Evolutionary conservation across 2,329 filamentous ascomycete genomes (phyloP), one percentile per base, ranked within the genome.

Genomic region (Exophiala oligosperma): DNA sequence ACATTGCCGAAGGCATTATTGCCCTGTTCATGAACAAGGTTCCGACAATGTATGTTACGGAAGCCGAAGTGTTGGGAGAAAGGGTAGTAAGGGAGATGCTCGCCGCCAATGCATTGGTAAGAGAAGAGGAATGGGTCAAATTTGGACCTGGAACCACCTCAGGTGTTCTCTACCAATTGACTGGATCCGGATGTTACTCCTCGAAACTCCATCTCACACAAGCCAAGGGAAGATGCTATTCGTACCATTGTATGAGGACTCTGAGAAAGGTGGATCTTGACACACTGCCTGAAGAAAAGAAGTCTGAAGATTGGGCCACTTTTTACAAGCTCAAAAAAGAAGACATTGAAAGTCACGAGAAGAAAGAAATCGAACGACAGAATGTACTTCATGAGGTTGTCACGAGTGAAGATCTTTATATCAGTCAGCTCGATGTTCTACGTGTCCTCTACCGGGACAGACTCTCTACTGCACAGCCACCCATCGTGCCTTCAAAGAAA

Each of bases 121-220:
- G 88, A 12, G 93, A 97, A 35, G 94, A 99, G 73, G 95, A 99
- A 76, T 99, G 95, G 94, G 88, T 99, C 64, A 97, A 95, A 70
- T 92, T 97, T 70, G 89, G 91, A 5, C 80, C 83, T 1, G 91
- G 88, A 5, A 84, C 83, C 24, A 85, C 97, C 68, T 92, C 90
- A 23, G 95, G 94, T 56, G 92, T 99, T 3, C 78, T 99, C 46
- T 97, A 90, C 81, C 95, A 99, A 72, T 79, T 99, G 49, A 96
- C 92, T 2, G 92, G 92, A 5, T 85, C 85, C 23, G 94, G 94
- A 12, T 99, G 94, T 71, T 99, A 99, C 73, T 87, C 93, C 3
- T 84, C 91, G 0, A 90, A 87, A 68, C 74, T 97, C 7, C 94
- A 99, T 71, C 74, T 80, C 44, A 77, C 70, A 14, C 75, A 79